phyloP scores from a whole-genome alignment of 2,329 filamentous ascomycete genomes.

The Xylaria sp. region DNA sequence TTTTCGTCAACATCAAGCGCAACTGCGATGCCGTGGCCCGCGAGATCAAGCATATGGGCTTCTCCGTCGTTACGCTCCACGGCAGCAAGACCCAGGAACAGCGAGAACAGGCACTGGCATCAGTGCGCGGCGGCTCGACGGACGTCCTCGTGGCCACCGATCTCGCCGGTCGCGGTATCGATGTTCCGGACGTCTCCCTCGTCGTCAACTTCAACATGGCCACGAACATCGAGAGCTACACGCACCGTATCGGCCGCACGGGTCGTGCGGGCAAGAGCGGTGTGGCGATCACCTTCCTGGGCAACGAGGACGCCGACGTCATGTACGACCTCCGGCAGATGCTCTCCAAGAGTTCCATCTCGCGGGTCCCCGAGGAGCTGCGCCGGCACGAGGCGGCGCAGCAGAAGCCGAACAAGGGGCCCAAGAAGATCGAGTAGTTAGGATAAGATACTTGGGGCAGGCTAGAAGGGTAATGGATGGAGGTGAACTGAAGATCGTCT shows the following conservation, averaged over 20 bases:
- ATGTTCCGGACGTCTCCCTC: constrained; percentile 89
- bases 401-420: constrained; percentile 64
- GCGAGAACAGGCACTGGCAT: constrained; percentile 86
- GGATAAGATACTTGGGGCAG: constrained; percentile 18
- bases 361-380: constrained; percentile 87
- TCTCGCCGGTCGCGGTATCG: constrained; percentile 94
- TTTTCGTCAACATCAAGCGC: constrained; percentile 99
- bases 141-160: constrained; percentile 95
- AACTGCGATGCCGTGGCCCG: constrained; percentile 95
- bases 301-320: constrained; percentile 84
- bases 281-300: constrained; percentile 94
- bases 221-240: constrained; percentile 88
- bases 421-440: constrained; percentile 35
- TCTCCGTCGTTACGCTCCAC: constrained; percentile 86
- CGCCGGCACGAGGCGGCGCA: constrained; percentile 89
- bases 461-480: constrained; percentile 18
- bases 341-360: constrained; percentile 86
- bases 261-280: constrained; percentile 97
- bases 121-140: constrained; percentile 77
- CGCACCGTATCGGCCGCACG: constrained; percentile 93
- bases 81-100: constrained; percentile 98
- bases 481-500: constrained; percentile 4
- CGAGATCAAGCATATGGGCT: constrained; percentile 93
- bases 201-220: constrained; percentile 99
- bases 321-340: constrained; percentile 97